Percentiles rank a stretch among this genome's conserved stretches.
phyloP scores from a whole-genome alignment of 352 stramenopile species.

The Phytophthora syringae region DNA sequence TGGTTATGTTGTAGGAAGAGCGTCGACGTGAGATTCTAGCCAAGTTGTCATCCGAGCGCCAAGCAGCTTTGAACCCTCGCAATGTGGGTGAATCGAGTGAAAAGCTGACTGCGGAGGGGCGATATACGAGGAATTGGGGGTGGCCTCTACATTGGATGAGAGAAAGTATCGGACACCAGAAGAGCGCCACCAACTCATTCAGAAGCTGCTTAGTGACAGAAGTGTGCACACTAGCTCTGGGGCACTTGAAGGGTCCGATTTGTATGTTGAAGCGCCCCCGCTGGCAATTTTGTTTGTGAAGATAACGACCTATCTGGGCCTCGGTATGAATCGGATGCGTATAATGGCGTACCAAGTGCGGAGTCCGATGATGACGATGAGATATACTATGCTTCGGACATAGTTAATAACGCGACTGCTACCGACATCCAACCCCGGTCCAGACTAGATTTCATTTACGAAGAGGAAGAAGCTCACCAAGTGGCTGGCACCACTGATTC shows the following conservation, averaged over 20 bases:
- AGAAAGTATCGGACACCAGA: slow-evolving; percentile 16
- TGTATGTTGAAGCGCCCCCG: not conserved
- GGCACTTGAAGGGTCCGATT: not conserved
- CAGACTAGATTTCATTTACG: slow-evolving; percentile 32
- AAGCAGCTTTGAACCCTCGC: slow-evolving; percentile 37
- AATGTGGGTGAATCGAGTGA: slow-evolving; percentile 1
- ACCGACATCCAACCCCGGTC: slow-evolving; percentile 36
- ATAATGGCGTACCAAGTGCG: slow-evolving; percentile 4
- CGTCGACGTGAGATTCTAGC: slow-evolving; percentile 66
- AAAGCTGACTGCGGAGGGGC: not conserved
- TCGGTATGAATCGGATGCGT: not conserved
- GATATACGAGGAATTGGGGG: not conserved
- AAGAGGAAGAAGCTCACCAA: slow-evolving; percentile 11
- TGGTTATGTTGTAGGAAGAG: slow-evolving; percentile 49
- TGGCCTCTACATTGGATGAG: not conserved
- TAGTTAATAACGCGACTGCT: slow-evolving; percentile 25
- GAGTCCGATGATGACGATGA: slow-evolving; percentile 37
- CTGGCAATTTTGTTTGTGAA: slow-evolving; percentile 1
- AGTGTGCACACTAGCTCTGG: not conserved
- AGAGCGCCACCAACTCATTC: slow-evolving; percentile 32
- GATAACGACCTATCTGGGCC: not conserved
- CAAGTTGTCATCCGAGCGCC: slow-evolving; percentile 66
- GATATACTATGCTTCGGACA: slow-evolving; percentile 64
- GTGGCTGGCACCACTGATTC: not conserved
- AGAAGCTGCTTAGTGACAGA: slow-evolving; percentile 31